Conservation (phyloP, 2,329 filamentous ascomycete species). For the Nigrospora sphaerica region DNA sequence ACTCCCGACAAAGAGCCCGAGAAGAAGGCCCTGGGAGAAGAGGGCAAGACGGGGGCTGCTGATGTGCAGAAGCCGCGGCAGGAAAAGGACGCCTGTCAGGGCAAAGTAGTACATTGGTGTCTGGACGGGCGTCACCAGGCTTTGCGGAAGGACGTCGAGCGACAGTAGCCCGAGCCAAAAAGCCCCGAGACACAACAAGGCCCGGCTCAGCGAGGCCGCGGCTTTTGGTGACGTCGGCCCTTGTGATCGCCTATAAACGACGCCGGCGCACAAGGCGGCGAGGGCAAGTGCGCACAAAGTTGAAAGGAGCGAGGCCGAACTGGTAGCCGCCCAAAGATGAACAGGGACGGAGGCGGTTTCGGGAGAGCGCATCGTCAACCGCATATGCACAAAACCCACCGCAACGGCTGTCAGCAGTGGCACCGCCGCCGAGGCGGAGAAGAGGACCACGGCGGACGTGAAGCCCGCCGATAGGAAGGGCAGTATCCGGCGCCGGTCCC, state of each 20-base stretch:
- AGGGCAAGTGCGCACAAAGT: conserved; percentile 53
- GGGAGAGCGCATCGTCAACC: neutral
- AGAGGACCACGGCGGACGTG: conserved; percentile 1
- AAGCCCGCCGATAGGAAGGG: conserved; percentile 2
- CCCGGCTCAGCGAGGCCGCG: conserved; percentile 61
- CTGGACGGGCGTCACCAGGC: conserved; percentile 43
- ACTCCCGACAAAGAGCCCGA: conserved; percentile 74
- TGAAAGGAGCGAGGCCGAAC: neutral
- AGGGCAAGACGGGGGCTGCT: conserved; percentile 63
- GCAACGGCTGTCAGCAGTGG: neutral
- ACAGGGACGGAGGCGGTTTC: neutral
- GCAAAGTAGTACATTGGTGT: conserved; percentile 53
- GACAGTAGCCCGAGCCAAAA: conserved; percentile 68
- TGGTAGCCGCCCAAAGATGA: neutral
- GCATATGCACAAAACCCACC: neutral
- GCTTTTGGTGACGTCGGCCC: conserved; percentile 49
- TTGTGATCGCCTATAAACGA: conserved; percentile 59
- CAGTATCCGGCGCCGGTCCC: neutral
- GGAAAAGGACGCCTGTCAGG: conserved; percentile 55
- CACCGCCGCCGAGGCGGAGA: neutral
- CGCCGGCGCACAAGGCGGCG: conserved; percentile 59
- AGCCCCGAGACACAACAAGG: conserved; percentile 61
- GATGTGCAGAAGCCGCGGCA: conserved; percentile 54
- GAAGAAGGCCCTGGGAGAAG: conserved; percentile 63
- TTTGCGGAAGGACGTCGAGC: conserved; percentile 67